phyloP scores from a whole-genome alignment of 83 land plant genomes.

The Thuja plicata region DNA sequence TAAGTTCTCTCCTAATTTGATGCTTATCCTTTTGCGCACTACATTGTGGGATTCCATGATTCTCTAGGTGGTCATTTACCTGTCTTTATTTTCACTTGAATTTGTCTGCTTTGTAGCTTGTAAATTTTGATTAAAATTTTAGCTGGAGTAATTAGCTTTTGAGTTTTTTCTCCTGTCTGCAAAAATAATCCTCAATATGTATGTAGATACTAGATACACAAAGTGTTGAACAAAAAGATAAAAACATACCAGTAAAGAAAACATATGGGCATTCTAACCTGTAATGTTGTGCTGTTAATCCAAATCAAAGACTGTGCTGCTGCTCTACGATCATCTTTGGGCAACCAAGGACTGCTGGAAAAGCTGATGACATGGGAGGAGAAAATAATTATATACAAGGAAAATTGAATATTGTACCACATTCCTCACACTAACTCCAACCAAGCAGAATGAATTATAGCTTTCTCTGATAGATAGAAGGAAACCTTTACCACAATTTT shows the following conservation, averaged over 20 bases:
- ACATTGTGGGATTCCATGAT: neutral
- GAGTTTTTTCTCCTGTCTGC: no score
- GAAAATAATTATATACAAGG: no score
- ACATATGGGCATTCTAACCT: conserved; percentile 30
- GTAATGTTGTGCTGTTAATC: conserved; percentile 47
- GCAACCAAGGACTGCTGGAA: conserved; percentile 89
- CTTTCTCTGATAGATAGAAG: neutral
- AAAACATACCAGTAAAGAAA: neutral
- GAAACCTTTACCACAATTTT: neutral
- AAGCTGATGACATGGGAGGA: conserved; percentile 56
- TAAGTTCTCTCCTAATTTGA: neutral
- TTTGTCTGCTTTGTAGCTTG: neutral
- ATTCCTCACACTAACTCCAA: neutral
- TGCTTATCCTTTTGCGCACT: neutral
- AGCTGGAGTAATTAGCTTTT: neutral
- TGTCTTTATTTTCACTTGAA: neutral
- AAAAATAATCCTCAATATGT: no score
- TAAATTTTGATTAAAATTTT: neutral
- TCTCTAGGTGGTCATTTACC: neutral
- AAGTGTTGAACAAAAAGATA: neutral
- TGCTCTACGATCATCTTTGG: conserved; percentile 39
- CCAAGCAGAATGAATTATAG: neutral
- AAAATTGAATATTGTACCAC: neutral
- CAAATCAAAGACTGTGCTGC: conserved; percentile 61
- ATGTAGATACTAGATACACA: neutral